Percentiles rank a stretch among this genome's conserved stretches.
phyloP scores from a whole-genome alignment of 192 early-diverging fungal species.

The Backusella macrospora region DNA sequence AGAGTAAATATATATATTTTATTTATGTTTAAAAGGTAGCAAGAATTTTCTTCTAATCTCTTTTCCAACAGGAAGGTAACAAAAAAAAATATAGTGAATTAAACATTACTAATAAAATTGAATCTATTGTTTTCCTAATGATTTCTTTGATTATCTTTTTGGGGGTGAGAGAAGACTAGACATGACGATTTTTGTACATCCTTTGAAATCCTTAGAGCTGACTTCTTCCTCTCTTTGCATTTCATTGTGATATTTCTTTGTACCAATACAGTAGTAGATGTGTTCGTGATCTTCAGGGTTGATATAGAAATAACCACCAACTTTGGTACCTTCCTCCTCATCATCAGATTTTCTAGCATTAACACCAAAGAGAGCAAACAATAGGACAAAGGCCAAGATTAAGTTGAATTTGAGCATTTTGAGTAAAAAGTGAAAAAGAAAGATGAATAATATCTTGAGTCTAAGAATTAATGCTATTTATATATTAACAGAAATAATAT shows the following conservation, averaged over 20 bases:
- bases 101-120: neutral
- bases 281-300: neutral
- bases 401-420: neutral
- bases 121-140: neutral
- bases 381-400: neutral
- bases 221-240: neutral
- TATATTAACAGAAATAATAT: neutral
- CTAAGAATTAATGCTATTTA: neutral
- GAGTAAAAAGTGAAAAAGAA: neutral
- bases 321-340: neutral
- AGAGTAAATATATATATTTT: neutral
- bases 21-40: neutral
- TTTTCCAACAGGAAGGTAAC: neutral
- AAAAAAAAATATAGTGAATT: neutral
- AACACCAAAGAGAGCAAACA: neutral
- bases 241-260: neutral
- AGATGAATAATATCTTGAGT: neutral
- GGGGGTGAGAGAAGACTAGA: neutral
- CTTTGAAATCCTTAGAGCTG: neutral
- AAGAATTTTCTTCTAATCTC: neutral
- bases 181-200: neutral
- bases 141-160: neutral
- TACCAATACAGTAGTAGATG: neutral
- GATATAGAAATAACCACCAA: constrained; percentile 7
- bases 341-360: neutral